These are phyloP conservation scores for Acorus gramineus DNA, from an alignment of 106 monocot genomes.

Conservation along the genomic window DNA sequence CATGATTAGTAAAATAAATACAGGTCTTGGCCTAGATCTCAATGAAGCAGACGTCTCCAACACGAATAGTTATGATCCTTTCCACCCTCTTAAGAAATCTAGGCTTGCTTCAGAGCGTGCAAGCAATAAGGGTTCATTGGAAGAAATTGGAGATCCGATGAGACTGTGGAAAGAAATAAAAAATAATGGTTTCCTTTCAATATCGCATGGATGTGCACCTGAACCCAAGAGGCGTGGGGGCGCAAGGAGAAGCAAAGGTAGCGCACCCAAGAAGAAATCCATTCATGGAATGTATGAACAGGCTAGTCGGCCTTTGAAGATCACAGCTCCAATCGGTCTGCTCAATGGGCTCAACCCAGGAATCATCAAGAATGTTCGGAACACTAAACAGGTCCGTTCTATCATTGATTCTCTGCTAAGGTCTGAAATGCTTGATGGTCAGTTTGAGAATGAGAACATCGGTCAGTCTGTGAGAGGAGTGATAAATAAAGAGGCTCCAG, in stretches of 20 bases:
- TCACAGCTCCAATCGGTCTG: conserved; percentile 56
- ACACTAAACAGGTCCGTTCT: conserved; percentile 77
- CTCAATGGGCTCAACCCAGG: conserved; percentile 81
- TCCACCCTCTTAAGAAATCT: conserved; percentile 54
- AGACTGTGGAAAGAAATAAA: conserved; percentile 88
- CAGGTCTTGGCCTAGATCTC: conserved; percentile 16
- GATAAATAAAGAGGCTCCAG: conserved; percentile 7
- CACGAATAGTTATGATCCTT: conserved; percentile 38
- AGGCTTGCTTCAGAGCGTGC: conserved; percentile 66
- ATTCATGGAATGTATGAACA: conserved; percentile 29
- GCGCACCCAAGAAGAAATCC: conserved; percentile 37
- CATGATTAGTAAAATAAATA: not conserved
- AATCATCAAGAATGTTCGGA: conserved; percentile 91
- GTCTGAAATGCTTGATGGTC: conserved; percentile 36
- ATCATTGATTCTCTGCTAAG: conserved; percentile 73
- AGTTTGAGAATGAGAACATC: conserved; percentile 3
- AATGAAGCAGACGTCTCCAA: conserved; percentile 18
- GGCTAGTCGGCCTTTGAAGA: conserved; percentile 27
- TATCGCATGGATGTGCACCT: conserved; percentile 39
- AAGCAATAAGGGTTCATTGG: conserved; percentile 56
- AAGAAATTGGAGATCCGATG: conserved; percentile 42
- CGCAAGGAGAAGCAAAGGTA: conserved; percentile 47
- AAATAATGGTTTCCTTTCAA: conserved; percentile 76
- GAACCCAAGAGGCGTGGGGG: conserved; percentile 35
- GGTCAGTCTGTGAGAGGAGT: conserved; percentile 8